Evolutionary conservation across 2,329 filamentous ascomycete species (phyloP).

Genomic region (Arthroderma sp.): DNA sequence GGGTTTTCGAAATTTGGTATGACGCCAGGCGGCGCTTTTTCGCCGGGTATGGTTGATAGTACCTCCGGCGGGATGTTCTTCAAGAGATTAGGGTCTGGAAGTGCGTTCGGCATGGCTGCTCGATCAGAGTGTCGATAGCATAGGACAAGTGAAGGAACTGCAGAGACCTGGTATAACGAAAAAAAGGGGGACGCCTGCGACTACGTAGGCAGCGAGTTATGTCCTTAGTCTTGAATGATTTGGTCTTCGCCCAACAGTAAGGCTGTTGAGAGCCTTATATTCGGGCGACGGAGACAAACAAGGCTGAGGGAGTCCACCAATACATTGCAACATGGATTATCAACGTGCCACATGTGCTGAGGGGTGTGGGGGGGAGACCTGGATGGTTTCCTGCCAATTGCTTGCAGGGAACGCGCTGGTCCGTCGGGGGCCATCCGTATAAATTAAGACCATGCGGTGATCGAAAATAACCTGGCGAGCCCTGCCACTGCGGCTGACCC

Average conservation of each 20-base stretch:
- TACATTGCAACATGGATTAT: background rate
- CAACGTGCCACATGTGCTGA: background rate
- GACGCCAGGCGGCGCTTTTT: background rate
- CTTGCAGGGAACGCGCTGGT: background rate
- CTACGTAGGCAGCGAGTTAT: too few species aligned
- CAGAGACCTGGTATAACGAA: background rate
- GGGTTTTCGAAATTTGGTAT: constrained; percentile 1
- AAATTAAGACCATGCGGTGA: background rate
- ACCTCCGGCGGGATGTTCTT: background rate
- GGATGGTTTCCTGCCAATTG: background rate
- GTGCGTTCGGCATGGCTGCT: background rate
- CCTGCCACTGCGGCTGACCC: background rate
- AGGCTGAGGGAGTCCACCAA: background rate
- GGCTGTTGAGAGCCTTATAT: background rate
- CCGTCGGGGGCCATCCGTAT: background rate
- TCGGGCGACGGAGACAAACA: background rate
- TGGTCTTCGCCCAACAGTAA: background rate
- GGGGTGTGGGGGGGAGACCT: background rate
- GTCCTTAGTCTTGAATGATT: background rate
- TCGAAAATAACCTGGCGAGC: background rate
- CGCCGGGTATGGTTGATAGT: background rate
- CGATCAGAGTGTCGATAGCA: background rate
- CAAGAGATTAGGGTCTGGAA: background rate
- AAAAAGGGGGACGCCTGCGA: too few species aligned
- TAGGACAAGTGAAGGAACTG: background rate